A percentile compares a stretch with the other conserved stretches of the same genome.
These are phyloP conservation scores for Chlamydomonas schloesseri DNA, from an alignment of 139 green algal genomes.

Conservation along the genomic window DNA sequence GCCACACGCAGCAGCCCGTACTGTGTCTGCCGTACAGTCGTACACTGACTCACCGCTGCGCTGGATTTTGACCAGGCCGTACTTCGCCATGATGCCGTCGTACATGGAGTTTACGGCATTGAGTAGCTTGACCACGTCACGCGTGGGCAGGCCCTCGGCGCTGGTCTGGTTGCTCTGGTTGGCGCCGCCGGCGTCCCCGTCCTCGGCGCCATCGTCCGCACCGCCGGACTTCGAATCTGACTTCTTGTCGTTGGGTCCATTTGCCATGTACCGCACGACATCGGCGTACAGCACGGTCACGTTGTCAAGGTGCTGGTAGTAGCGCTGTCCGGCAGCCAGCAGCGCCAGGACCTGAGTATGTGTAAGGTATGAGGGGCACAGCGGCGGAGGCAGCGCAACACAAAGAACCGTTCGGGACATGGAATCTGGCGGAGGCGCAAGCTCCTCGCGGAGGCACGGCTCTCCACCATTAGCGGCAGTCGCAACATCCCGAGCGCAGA, in stretches of 20 bases:
- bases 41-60: conserved; percentile 8
- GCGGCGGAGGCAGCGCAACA: not conserved
- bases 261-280: conserved; percentile 14
- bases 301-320: conserved; percentile 25
- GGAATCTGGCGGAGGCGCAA: not conserved
- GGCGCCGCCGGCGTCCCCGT: too few species aligned
- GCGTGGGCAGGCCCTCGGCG: not conserved
- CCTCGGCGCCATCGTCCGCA: too few species aligned
- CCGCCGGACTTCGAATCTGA: too few species aligned
- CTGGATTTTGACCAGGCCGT: conserved; percentile 20
- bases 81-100: conserved; percentile 2
- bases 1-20: too few species aligned
- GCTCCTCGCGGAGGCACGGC: too few species aligned
- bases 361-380: not conserved
- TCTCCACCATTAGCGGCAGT: not conserved
- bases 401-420: not conserved
- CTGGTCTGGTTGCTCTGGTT: too few species aligned
- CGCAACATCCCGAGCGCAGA: too few species aligned
- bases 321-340: not conserved
- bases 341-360: not conserved
- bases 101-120: conserved; percentile 35
- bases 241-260: too few species aligned
- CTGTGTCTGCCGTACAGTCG: too few species aligned
- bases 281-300: conserved; percentile 31
- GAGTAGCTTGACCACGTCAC: conserved; percentile 18